Percentiles rank a stretch among this genome's conserved stretches.
phyloP scores from a whole-genome alignment of 148 eudicot species.

The Nyssa sinensis region DNA sequence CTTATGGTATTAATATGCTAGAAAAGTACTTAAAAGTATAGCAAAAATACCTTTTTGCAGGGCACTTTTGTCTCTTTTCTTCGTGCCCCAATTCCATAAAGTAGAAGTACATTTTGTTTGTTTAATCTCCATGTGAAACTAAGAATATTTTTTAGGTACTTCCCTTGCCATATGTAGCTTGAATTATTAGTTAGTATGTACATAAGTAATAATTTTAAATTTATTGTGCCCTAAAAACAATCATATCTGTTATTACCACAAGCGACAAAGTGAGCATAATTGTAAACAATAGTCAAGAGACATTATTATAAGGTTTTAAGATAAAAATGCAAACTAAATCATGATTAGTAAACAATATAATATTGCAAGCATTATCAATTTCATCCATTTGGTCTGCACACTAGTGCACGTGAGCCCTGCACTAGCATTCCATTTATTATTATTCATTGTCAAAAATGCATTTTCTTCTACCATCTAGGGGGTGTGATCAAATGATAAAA shows the following conservation, averaged over 20 bases:
- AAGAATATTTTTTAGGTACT: too few relatives aligned
- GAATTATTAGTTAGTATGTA: neutral
- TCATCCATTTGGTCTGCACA: neutral
- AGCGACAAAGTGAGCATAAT: neutral
- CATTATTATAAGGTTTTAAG: constrained; percentile 9
- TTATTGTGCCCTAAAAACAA: neutral
- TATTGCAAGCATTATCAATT: constrained; percentile 10
- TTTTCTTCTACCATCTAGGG: neutral
- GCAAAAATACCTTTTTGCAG: neutral
- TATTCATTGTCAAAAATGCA: neutral
- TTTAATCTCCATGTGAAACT: neutral
- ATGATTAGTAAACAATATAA: constrained; percentile 24
- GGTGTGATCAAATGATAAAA: too few relatives aligned
- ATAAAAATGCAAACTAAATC: neutral
- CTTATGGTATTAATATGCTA: neutral
- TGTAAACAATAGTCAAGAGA: neutral
- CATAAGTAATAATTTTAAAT: too few relatives aligned
- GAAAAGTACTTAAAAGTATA: neutral
- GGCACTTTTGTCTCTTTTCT: too few relatives aligned
- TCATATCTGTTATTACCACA: neutral
- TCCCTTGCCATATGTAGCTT: too few relatives aligned
- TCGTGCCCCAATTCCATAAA: neutral
- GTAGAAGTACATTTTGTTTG: neutral
- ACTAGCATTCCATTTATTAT: constrained; percentile 3
- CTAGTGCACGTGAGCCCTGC: constrained; percentile 25